Evolutionary conservation across 2,329 filamentous ascomycete species (phyloP).

Genomic region (Fusarium sp.): DNA sequence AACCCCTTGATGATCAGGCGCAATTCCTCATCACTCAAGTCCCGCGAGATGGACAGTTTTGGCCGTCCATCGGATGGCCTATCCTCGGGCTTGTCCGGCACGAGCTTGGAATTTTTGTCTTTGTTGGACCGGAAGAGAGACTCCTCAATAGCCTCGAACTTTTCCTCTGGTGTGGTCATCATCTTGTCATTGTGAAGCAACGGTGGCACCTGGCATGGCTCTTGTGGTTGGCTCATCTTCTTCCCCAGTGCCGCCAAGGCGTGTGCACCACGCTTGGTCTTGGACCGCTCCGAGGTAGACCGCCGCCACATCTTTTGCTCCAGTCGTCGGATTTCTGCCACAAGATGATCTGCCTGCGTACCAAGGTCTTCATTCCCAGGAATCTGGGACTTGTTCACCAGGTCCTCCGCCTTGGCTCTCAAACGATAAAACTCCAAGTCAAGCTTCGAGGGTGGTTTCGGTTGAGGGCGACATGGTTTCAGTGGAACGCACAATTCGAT

Average conservation of each 20-base stretch:
- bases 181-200: not conserved
- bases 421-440: not conserved
- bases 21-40: not conserved
- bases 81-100: constrained; percentile 1
- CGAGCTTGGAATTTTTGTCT: not conserved
- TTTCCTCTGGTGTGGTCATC: not conserved
- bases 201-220: constrained; percentile 2
- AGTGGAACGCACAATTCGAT: not conserved
- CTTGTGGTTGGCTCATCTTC: not conserved
- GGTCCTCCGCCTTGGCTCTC: not conserved
- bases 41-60: not conserved
- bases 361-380: not conserved
- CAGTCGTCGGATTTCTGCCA: not conserved
- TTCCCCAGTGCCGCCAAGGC: not conserved
- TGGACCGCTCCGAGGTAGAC: not conserved
- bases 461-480: not conserved
- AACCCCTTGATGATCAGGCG: not conserved
- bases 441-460: not conserved
- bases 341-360: not conserved
- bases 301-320: not conserved
- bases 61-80: not conserved
- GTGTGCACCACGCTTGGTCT: not conserved
- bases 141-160: not conserved
- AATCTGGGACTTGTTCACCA: not conserved
- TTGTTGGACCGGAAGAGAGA: constrained; percentile 5